Base-by-base conservation (phyloP, 805 yeast species). In the Schizosaccharomyces japonicus region DNA sequence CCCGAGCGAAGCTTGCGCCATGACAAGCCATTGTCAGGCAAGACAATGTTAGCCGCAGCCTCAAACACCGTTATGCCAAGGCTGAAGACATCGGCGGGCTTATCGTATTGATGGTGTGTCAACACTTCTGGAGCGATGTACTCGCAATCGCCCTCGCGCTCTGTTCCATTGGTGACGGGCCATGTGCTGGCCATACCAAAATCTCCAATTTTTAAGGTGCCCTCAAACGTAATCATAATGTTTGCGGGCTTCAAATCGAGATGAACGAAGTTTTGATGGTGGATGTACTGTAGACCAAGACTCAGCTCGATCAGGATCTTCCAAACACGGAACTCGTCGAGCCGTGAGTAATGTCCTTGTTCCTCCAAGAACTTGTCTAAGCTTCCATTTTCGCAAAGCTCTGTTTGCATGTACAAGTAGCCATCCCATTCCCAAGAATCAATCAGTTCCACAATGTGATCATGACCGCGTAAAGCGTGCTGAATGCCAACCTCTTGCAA, bases 301-400 rank as follows among this genome's bases (percentile, higher is more conserved):
- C 5, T 29, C 28, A n/a, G 13, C 21, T 27, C 39, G 7, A 49
- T 47, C 23, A 48, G 30, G 10, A 90, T 87, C 63, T 90, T 90
- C 98, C 98, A 90, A 36, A 87, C 85, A 55, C 98, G 71, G 79
- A 95, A 90, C 60, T 90, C 98, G 58, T 90, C 98, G 47, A 90
- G 67, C 55, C 77, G 76, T 28, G 81, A 72, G 36, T 76, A 69
- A 45, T 78, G 75, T 21, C 82, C 83, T 58, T 76, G 78, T 53
- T 80, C 92, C 29, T 75, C 69, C 48, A 90, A 61, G 57, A 87
- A 90, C 50, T 73, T 73, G 56, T 77, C 90, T 50, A 90, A 63
- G 21, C 90, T 80, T 1, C 96, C 96, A 58, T 85, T 90, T 57
- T 85, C 96, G 63, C 95, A 90, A 61, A 66, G 85, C 55, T 87